phyloP scores from a whole-genome alignment of 2,329 filamentous ascomycete genomes.

The Phyllachora maydis region DNA sequence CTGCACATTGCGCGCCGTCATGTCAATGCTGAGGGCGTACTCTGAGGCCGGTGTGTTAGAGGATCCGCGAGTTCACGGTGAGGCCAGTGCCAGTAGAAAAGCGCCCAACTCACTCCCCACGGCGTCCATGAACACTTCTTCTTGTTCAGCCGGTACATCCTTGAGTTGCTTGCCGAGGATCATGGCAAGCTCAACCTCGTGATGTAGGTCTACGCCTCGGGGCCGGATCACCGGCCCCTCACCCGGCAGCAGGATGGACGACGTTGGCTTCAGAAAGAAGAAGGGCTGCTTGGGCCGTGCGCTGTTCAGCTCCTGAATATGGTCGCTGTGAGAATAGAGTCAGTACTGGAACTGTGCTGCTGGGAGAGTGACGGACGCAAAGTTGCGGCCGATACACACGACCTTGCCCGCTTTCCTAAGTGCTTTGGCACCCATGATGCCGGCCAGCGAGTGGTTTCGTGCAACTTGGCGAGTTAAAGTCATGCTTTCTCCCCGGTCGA shows the following conservation, averaged over 20 bases:
- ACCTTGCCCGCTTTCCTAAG: constrained; percentile 38
- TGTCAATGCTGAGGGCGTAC: constrained; percentile 85
- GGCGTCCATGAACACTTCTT: constrained; percentile 55
- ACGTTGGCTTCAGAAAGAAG: constrained; percentile 94
- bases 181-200: constrained; percentile 84
- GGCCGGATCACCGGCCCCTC: constrained; percentile 67
- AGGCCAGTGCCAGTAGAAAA: too few species aligned
- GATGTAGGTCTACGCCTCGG: constrained; percentile 69
- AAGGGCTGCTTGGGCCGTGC: constrained; percentile 82
- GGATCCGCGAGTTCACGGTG: too few species aligned
- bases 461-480: too few species aligned
- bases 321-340: constrained; percentile 52
- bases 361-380: constrained; percentile 79
- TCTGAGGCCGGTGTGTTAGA: constrained; percentile 30
- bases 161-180: constrained; percentile 66
- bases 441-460: too few species aligned
- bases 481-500: too few species aligned
- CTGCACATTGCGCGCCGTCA: constrained; percentile 91
- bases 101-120: constrained; percentile 43
- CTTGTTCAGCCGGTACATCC: constrained; percentile 57
- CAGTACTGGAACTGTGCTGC: too few species aligned
- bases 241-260: constrained; percentile 61
- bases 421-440: too few species aligned
- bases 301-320: constrained; percentile 83
- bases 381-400: constrained; percentile 81